Evolutionary conservation across 495 filamentous ascomycete genomes (phyloP).

Genomic region (Stereocaulon alpinum): DNA sequence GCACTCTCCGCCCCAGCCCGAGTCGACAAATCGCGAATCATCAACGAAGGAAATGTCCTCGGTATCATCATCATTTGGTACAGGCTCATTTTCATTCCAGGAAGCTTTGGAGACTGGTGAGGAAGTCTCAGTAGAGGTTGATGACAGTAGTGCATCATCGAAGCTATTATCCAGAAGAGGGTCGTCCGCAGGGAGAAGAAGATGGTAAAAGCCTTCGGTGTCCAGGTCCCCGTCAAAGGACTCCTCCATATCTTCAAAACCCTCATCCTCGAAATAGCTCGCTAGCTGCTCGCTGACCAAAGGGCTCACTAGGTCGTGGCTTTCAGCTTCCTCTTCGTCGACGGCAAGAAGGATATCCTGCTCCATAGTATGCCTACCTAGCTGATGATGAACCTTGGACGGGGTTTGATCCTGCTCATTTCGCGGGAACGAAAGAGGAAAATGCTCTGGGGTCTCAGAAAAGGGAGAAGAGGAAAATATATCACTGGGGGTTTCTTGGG

Average conservation of each 20-base stretch:
- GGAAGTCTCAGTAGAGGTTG: constrained; percentile 7
- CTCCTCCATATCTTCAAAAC: constrained; percentile 15
- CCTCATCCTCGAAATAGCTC: constrained; percentile 3
- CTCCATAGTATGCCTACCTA: constrained; percentile 44
- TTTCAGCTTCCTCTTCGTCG: constrained; percentile 14
- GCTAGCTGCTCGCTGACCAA: background rate
- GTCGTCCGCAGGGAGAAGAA: constrained; percentile 33
- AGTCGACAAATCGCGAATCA: constrained; percentile 51
- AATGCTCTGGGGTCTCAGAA: constrained; percentile 38
- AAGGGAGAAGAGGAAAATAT: constrained; percentile 43
- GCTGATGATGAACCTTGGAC: constrained; percentile 49
- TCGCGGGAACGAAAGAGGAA: constrained; percentile 28
- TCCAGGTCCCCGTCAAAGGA: constrained; percentile 22
- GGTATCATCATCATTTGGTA: constrained; percentile 41
- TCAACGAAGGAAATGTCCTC: constrained; percentile 36
- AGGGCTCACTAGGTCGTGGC: constrained; percentile 3
- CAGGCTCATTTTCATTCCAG: constrained; percentile 23
- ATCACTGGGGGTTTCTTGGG: constrained; percentile 23
- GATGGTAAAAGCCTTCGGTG: constrained; percentile 25
- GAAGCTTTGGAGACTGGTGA: constrained; percentile 10
- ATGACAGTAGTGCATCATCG: constrained; percentile 24
- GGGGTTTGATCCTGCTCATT: constrained; percentile 27
- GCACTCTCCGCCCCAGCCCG: constrained; percentile 65
- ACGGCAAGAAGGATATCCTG: constrained; percentile 12
- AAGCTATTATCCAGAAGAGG: constrained; percentile 30